A percentile compares a stretch with the other conserved stretches of the same genome.
Conservation (phyloP, 2,329 filamentous ascomycete species). For the Immersiporthe knoxdaviesiana region DNA sequence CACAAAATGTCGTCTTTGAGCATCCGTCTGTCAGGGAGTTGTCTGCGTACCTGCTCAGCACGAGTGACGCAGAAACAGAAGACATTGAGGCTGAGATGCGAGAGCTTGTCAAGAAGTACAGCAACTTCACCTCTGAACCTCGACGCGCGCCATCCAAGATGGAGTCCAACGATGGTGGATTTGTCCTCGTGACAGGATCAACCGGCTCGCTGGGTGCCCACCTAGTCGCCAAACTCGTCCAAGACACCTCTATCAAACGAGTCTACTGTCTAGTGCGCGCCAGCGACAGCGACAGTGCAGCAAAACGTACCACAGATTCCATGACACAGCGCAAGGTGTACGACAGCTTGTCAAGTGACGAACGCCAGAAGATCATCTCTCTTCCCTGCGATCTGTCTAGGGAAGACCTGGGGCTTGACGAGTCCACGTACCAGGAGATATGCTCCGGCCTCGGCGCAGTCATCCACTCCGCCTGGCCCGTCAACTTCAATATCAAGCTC, state of each 20-base stretch:
- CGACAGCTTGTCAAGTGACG: conserved; percentile 30
- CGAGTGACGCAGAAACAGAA: conserved; percentile 34
- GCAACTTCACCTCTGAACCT: conserved; percentile 33
- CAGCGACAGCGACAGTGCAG: conserved; percentile 32
- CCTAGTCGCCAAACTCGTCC: conserved; percentile 60
- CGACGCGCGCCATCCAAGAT: neutral
- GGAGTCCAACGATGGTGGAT: conserved; percentile 15
- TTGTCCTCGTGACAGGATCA: conserved; percentile 59
- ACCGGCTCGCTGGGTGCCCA: conserved; percentile 69
- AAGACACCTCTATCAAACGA: conserved; percentile 55
- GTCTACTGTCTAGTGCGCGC: conserved; percentile 59
- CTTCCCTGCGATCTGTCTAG: conserved; percentile 45
- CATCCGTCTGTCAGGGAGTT: conserved; percentile 53
- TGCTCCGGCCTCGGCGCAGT: conserved; percentile 42
- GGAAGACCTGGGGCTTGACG: conserved; percentile 45
- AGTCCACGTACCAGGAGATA: conserved; percentile 36
- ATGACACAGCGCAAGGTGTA: conserved; percentile 21
- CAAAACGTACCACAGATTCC: conserved; percentile 30
- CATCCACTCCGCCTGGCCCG: conserved; percentile 58
- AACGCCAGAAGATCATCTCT: conserved; percentile 40
- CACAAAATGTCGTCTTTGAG: conserved; percentile 64
- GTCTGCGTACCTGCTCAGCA: conserved; percentile 44
- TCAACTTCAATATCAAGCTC: conserved; percentile 60
- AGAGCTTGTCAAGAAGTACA: conserved; percentile 49
- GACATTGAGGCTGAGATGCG: conserved; percentile 39